phyloP scores from a whole-genome alignment of 2,329 filamentous ascomycete genomes.

The Sporothrix curviconia region DNA sequence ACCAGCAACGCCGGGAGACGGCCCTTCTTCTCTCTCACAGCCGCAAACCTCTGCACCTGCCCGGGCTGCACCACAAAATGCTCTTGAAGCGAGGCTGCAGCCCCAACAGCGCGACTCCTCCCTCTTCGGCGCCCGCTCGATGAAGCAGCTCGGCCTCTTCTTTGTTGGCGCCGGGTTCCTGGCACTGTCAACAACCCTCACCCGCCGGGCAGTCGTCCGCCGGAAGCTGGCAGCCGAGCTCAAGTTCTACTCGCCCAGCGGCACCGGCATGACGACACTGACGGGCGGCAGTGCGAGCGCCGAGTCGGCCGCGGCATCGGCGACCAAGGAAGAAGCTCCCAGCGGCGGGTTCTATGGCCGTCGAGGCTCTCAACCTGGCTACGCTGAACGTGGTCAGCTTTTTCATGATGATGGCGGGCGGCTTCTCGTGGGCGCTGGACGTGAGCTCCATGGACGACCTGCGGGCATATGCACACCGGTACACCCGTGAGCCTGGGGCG shows the following conservation, averaged over 20 bases:
- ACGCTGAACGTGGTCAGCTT: conserved; percentile 79
- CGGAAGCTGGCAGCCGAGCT: conserved; percentile 58
- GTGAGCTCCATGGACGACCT: conserved; percentile 64
- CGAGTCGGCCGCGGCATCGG: neutral
- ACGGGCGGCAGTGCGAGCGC: conserved; percentile 20
- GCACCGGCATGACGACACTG: conserved; percentile 25
- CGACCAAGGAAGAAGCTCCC: conserved; percentile 37
- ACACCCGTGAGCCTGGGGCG: conserved; percentile 26
- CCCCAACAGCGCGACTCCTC: conserved; percentile 1
- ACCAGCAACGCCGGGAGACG: neutral
- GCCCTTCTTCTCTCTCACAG: neutral
- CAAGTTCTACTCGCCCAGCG: conserved; percentile 60
- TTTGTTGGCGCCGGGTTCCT: conserved; percentile 71
- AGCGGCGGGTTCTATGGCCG: conserved; percentile 64
- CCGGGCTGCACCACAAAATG: too few relatives aligned
- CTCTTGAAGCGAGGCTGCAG: neutral
- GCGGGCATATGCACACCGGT: conserved; percentile 42
- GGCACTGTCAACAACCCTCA: conserved; percentile 62
- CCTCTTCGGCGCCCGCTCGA: conserved; percentile 40
- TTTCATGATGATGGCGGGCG: conserved; percentile 67
- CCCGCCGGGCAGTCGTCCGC: conserved; percentile 61
- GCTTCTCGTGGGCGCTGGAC: conserved; percentile 69
- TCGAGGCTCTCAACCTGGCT: conserved; percentile 77
- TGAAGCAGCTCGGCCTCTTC: conserved; percentile 63
- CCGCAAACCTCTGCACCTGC: neutral